phyloP scores from a whole-genome alignment of 768 basidiomycete genomes.

The Cyclocybe aegerita region DNA sequence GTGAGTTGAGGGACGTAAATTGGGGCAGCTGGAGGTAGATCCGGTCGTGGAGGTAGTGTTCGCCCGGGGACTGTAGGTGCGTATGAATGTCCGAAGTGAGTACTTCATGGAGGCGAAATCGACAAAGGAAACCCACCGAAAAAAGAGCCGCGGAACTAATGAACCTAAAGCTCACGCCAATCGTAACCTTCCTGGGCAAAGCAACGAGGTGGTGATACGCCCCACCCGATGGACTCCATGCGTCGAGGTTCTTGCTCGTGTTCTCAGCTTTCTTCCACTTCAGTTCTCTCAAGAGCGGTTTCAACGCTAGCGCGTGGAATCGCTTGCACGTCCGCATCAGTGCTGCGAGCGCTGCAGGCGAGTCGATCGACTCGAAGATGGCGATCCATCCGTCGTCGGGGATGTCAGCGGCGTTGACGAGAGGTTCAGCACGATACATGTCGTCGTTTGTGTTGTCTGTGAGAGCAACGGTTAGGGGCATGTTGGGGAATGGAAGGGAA shows the following conservation, averaged over 20 bases:
- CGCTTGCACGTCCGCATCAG: slow-evolving; percentile 22
- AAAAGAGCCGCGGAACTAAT: neutral
- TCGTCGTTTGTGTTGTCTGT: no score
- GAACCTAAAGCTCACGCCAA: slow-evolving; percentile 22
- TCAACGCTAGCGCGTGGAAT: slow-evolving; percentile 23
- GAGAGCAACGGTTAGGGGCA: no score
- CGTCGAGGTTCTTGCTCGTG: slow-evolving; percentile 21
- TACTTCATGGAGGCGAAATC: neutral
- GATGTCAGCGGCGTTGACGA: slow-evolving; percentile 5
- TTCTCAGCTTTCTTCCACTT: slow-evolving; percentile 20
- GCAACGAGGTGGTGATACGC: slow-evolving; percentile 9
- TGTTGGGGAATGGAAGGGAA: no score
- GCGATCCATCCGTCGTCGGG: slow-evolving; percentile 30
- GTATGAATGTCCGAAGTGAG: neutral
- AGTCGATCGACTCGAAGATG: slow-evolving; percentile 23
- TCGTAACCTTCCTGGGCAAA: slow-evolving; percentile 20
- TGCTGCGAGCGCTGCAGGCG: slow-evolving; percentile 17
- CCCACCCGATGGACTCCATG: slow-evolving; percentile 13
- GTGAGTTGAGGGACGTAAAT: slow-evolving; percentile 22
- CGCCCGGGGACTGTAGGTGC: slow-evolving; percentile 6
- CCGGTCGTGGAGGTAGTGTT: slow-evolving; percentile 22
- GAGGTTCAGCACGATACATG: no score
- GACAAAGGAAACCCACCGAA: neutral
- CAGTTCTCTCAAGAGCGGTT: slow-evolving; percentile 23
- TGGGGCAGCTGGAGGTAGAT: slow-evolving; percentile 18